These are phyloP conservation scores for Eucalyptus erythrocorys DNA, from an alignment of 345 rosid genomes.

Conservation along the genomic window DNA sequence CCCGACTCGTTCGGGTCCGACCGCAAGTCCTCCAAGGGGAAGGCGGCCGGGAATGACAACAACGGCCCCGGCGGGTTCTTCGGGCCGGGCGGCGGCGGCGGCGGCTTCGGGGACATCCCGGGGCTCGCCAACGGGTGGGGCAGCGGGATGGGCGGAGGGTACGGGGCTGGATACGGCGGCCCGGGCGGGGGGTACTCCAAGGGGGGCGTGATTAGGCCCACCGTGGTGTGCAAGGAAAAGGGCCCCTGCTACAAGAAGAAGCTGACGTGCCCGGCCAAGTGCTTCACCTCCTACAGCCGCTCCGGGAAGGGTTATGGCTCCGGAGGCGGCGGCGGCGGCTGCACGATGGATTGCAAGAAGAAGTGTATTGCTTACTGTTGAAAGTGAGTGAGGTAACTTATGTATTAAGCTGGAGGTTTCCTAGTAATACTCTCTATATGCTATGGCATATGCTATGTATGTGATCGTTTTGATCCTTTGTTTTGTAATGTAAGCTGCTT, in stretches of 20 bases:
- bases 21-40: neutral
- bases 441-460: neutral
- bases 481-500: neutral
- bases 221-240: slow-evolving; percentile 57
- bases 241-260: slow-evolving; percentile 83
- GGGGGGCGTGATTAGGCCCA: slow-evolving; percentile 51
- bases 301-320: slow-evolving; percentile 90
- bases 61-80: neutral
- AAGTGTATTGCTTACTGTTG: slow-evolving; percentile 86
- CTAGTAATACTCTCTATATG: neutral
- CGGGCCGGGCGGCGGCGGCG: neutral
- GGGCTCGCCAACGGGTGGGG: slow-evolving; percentile 1
- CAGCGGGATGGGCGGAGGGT: neutral
- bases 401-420: neutral
- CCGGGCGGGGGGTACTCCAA: slow-evolving; percentile 49
- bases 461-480: neutral
- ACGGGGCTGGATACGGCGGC: slow-evolving; percentile 2
- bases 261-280: slow-evolving; percentile 89
- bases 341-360: slow-evolving; percentile 94
- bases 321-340: slow-evolving; percentile 96
- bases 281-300: slow-evolving; percentile 73
- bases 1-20: neutral
- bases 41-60: neutral
- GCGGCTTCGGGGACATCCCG: neutral
- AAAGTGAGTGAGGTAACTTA: neutral